Evolutionary conservation across 1,284 basidiomycete species (phyloP), one percentile per base, ranked within the genome.

Genomic region (Cystobasidiaceae sp.): DNA sequence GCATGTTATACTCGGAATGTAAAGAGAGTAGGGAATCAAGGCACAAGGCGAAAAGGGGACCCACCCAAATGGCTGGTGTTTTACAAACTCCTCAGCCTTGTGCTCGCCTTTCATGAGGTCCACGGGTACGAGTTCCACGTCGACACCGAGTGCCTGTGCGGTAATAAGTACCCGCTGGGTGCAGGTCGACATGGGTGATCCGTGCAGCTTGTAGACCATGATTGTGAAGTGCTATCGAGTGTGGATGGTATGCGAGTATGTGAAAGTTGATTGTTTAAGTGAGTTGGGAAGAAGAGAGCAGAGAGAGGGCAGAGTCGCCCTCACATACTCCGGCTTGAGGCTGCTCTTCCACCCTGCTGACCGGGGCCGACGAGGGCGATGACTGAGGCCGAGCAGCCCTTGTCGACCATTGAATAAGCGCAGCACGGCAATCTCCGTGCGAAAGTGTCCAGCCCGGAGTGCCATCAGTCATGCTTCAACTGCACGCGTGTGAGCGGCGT

Each of bases 71-170:
- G 58, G 58, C 48, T 61, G 82, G 81, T 0, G 82, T 81, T 58
- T 62, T 28, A 69, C 30, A 65, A 61, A 65, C 11, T 50, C 66
- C 1, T 66, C 33, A 3, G 58, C 32, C 64, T 74, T 74, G 55
- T 76, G 73, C 58, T 73, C 74, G n/a, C 75, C 75, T 44, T 79
- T 79, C 39, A 49, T 0, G 11, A 82, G 45, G 71, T 85, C 76
- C 69, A 85, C 66, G 13, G 48, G 0, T 28, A 81, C 69, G 50
- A 84, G 63, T 69, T 84, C 80, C 71, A 81, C 84, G 0, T 80
- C 79, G 19, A 85, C 76, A 1, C 78, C 71, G 73, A 83, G 81
- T 73, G 85, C 84, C 61, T 79, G 77, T 68, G 80, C 75, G 17
- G 83, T 72, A 25, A 76, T 57, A 0, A 77, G 80, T 23, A 82